phyloP scores from a whole-genome alignment of 495 filamentous ascomycete genomes.

The Neurospora sp. region DNA sequence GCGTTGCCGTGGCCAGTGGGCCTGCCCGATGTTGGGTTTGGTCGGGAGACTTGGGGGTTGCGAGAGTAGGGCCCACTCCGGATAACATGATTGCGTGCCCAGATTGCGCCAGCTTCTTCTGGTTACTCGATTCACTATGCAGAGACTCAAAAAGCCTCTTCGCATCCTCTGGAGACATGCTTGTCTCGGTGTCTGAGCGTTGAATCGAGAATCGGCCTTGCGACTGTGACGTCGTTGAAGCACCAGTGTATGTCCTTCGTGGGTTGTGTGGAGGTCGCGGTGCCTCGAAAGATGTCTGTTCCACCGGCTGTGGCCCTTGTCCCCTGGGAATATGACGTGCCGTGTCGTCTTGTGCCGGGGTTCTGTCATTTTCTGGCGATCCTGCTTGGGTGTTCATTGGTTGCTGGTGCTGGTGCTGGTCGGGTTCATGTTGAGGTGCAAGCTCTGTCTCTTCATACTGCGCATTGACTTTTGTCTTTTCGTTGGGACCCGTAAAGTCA shows the following conservation, averaged over 20 bases:
- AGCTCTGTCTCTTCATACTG: not conserved
- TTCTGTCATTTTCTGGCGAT: not conserved
- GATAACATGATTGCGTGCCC: not conserved
- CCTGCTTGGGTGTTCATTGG: not conserved
- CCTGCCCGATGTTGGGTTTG: not conserved
- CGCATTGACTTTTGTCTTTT: not conserved
- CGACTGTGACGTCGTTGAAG: not conserved
- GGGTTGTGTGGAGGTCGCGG: not conserved
- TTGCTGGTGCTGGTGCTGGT: not conserved
- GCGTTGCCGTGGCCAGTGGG: not conserved
- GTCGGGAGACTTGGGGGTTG: not conserved
- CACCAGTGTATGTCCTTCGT: not conserved
- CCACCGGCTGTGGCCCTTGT: not conserved
- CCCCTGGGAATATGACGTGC: not conserved
- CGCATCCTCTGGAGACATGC: not conserved
- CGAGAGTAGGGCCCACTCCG: not conserved
- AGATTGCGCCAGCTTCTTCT: not conserved
- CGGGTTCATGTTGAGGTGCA: not conserved
- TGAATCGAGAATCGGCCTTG: not conserved
- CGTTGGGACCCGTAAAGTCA: not conserved
- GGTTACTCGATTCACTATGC: not conserved
- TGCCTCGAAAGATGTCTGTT: not conserved
- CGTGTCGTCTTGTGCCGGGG: not conserved
- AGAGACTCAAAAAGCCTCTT: not conserved
- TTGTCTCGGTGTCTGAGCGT: not conserved